Conservation (phyloP, 768 basidiomycete genomes). For the Mycena olivaceomarginata region DNA sequence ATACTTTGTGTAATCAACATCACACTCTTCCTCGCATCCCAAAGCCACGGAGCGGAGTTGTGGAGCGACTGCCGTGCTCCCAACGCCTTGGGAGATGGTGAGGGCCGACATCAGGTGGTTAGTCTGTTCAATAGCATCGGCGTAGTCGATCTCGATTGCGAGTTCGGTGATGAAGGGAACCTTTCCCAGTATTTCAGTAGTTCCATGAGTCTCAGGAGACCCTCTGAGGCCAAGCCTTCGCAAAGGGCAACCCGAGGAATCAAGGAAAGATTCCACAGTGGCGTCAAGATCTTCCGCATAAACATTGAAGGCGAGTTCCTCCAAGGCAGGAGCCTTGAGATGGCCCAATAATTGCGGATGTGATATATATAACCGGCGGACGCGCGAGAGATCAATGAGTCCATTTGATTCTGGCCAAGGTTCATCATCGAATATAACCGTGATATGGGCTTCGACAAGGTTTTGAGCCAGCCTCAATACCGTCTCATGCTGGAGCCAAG, state of each 20-base stretch:
- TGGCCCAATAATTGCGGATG: neutral
- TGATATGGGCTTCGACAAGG: conserved; percentile 17
- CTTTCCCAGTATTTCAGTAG: neutral
- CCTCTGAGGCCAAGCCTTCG: neutral
- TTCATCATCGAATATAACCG: neutral
- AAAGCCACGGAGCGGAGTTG: neutral
- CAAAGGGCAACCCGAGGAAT: neutral
- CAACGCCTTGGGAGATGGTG: neutral
- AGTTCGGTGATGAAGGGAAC: neutral
- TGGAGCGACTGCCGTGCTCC: neutral
- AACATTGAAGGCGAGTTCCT: neutral
- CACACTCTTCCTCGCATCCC: neutral
- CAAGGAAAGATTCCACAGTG: neutral
- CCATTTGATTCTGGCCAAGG: neutral
- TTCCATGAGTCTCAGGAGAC: too few relatives aligned
- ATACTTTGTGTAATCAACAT: neutral
- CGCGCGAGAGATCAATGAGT: neutral
- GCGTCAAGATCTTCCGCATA: too few relatives aligned
- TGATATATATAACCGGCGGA: neutral
- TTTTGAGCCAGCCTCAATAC: neutral
- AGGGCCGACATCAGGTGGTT: too few relatives aligned
- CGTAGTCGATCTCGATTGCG: neutral
- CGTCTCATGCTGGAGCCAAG: neutral
- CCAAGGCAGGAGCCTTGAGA: conserved; percentile 8
- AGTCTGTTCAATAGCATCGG: neutral